Base-by-base conservation (phyloP, 768 basidiomycete genomes). In the Lepiota brunneoincarnata region DNA sequence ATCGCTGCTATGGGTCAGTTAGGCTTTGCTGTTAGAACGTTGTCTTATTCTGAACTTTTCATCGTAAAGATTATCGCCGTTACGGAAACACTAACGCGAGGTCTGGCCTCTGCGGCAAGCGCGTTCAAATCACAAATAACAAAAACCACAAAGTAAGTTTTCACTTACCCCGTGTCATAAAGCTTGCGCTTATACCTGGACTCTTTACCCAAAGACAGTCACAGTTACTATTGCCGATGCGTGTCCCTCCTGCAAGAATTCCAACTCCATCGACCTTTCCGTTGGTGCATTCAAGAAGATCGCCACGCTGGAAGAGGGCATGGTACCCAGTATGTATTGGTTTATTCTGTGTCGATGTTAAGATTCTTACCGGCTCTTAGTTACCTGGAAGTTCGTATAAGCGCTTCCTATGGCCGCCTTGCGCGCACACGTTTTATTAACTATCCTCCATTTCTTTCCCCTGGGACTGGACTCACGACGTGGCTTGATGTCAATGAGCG, bases 261-360 rank as follows among this genome's bases (percentile, higher is more conserved):
- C 34, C 24, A 78, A 87, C 67, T 89, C 86, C 14, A 83, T 97
- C 64, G 89, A 91, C 62, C 74, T 91, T 39, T 90, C 89, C n/a
- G 51, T 60, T 46, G 82, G 63, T 50, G 87, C 89, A 41, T 94
- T 95, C 80, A 26, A 69, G 21, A 60, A 66, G 14, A 78, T 95
- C 54, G 82, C 80, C 42, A 51, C 67, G 43, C 63, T 74, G 39
- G 62, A 61, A 5, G 64, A 75, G 20, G 93, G 93, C 58, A 59
- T 72, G 54, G 74, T 91, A 56, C 61, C 72, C 45, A 88, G 87
- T 84, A 67, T 55, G 79, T 79, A 26, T 37, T 47, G 11, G 1
- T 39, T 10, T 37, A 49, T 18, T 50, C n/a, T 26, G 28, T 42
- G 12, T 17, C 40, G 21, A 35, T 51, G 26, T 17, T 14, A 51